Percentiles rank a stretch among this genome's conserved stretches.
Evolutionary conservation across 225 moss, liverwort and hornwort species (phyloP).

Genomic region (Antitrichia curtipendula): DNA sequence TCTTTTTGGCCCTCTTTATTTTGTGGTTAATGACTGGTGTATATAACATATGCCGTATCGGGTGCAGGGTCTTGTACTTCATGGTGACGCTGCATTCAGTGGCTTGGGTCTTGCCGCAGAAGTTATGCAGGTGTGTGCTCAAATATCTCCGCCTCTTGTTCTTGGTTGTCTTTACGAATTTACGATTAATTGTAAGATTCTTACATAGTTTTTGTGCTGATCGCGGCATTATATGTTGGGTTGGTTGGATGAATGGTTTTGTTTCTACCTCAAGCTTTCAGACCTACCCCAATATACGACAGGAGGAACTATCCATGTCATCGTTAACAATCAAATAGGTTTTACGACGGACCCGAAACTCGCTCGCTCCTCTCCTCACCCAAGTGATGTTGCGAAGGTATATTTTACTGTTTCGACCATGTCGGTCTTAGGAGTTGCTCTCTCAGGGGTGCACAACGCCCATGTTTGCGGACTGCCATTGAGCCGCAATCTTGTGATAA

Average conservation of each 20-base stretch:
- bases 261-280: constrained; percentile 44
- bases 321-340: constrained; percentile 53
- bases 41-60: not conserved
- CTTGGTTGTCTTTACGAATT: not conserved
- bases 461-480: not conserved
- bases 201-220: constrained; percentile 1
- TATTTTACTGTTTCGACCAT: not conserved
- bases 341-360: constrained; percentile 58
- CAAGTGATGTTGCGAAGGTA: constrained; percentile 65
- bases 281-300: constrained; percentile 54
- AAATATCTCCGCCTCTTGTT: not conserved
- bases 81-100: constrained; percentile 59
- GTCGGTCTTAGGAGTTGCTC: not conserved
- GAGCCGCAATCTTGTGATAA: not conserved
- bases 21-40: not conserved
- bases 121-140: constrained; percentile 48
- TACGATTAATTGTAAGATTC: not conserved
- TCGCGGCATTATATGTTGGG: not conserved
- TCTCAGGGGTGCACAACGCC: not conserved
- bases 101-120: constrained; percentile 51
- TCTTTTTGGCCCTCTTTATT: not conserved
- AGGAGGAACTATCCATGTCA: constrained; percentile 56
- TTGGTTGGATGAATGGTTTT: constrained; percentile 16
- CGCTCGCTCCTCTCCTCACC: constrained; percentile 52
- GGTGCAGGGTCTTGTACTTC: constrained; percentile 46